These are phyloP conservation scores for Lathyrus oleraceus DNA, from an alignment of 306 rosid genomes.

Conservation along the genomic window DNA sequence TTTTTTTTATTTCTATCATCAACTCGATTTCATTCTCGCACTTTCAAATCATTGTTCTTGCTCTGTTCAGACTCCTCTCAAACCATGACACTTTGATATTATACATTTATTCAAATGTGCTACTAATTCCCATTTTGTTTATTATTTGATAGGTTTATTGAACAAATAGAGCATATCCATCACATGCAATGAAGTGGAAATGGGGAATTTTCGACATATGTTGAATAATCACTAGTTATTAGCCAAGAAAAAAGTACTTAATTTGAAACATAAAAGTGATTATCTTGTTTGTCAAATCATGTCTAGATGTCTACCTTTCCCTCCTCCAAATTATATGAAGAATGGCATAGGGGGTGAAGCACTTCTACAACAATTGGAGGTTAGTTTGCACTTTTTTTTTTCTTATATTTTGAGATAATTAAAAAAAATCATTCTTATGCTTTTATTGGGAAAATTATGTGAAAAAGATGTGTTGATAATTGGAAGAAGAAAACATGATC, in stretches of 20 bases:
- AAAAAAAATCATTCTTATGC: neutral
- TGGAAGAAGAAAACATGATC: neutral
- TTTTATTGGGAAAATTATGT: neutral
- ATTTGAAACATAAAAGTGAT: neutral
- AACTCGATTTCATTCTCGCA: neutral
- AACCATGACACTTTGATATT: neutral
- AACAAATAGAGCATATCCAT: neutral
- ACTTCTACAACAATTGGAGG: conserved; percentile 26
- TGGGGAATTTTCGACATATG: neutral
- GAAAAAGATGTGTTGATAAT: neutral
- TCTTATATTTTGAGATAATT: neutral
- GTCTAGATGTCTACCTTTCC: conserved; percentile 39
- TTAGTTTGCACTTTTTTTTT: neutral
- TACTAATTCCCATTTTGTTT: neutral
- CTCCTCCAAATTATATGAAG: conserved; percentile 38
- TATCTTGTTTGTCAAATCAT: neutral
- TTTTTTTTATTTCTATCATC: neutral
- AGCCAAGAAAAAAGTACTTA: neutral
- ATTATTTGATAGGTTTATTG: neutral
- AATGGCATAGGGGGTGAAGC: conserved; percentile 26
- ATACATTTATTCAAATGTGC: neutral
- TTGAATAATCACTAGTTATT: neutral
- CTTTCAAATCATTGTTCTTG: neutral
- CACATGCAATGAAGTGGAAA: neutral
- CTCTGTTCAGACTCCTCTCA: neutral